phyloP scores from a whole-genome alignment of 31 red algal genomes.

The Endocladia muricata region DNA sequence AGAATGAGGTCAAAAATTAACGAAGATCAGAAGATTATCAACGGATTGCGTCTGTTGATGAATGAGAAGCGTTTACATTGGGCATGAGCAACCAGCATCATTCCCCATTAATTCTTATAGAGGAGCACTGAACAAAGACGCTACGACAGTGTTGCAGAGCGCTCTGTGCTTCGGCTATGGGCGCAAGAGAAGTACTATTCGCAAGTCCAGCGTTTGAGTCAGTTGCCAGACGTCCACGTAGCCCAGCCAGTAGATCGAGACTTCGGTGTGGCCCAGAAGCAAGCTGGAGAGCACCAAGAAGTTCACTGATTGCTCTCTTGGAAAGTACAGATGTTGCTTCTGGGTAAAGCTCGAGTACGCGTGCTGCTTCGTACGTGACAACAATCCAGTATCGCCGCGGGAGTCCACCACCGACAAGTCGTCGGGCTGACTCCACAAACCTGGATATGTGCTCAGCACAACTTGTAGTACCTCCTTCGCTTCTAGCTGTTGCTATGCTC shows the following conservation, averaged over 20 bases:
- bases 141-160: conserved; percentile 22
- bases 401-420: conserved; percentile 43
- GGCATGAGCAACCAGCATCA: neutral
- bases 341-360: conserved; percentile 34
- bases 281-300: conserved; percentile 44
- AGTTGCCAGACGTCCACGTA: neutral
- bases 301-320: conserved; percentile 16
- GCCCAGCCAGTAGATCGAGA: neutral
- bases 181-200: neutral
- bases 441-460: neutral
- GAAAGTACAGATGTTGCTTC: neutral
- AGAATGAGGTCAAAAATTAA: neutral
- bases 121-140: neutral
- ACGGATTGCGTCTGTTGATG: conserved; percentile 23
- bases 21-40: neutral
- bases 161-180: neutral
- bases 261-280: conserved; percentile 33
- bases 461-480: neutral
- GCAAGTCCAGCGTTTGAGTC: neutral
- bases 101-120: conserved; percentile 1
- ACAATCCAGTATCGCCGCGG: conserved; percentile 42
- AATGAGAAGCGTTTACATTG: conserved; percentile 23
- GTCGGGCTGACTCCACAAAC: neutral
- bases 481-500: neutral
- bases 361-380: conserved; percentile 36